phyloP scores from a whole-genome alignment of 495 filamentous ascomycete species.

The Penicillium coffeae region DNA sequence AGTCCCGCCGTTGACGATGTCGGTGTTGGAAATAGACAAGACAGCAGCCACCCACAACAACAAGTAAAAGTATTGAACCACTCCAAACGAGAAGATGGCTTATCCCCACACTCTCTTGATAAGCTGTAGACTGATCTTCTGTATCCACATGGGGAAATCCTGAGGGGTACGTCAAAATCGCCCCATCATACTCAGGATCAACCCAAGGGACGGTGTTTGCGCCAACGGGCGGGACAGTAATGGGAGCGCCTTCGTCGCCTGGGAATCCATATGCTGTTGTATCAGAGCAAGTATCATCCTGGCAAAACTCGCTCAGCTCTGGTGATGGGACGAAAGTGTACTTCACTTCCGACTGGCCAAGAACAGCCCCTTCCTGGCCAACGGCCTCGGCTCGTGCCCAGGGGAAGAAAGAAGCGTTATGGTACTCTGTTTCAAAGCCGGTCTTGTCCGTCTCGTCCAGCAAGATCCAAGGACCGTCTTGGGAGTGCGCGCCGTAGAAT shows the following conservation, averaged over 20 bases:
- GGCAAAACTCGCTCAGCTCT: constrained; percentile 35
- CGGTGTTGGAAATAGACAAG: constrained; percentile 12
- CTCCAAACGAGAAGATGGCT: constrained; percentile 12
- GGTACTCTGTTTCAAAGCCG: constrained; percentile 41
- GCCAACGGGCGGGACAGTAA: constrained; percentile 31
- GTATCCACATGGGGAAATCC: constrained; percentile 8
- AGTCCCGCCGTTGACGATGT: constrained; percentile 7
- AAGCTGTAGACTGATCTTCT: background rate
- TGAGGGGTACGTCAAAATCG: constrained; percentile 21
- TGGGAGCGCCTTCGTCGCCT: constrained; percentile 26
- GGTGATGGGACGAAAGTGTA: constrained; percentile 42
- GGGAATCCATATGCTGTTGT: constrained; percentile 33
- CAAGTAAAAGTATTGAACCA: constrained; percentile 5
- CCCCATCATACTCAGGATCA: constrained; percentile 26
- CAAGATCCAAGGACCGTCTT: constrained; percentile 27
- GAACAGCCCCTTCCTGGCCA: constrained; percentile 27
- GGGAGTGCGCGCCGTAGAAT: constrained; percentile 36
- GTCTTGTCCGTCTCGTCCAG: constrained; percentile 31
- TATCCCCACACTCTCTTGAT: constrained; percentile 5
- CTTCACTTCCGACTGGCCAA: constrained; percentile 32
- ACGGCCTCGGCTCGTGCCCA: constrained; percentile 39
- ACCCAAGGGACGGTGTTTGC: constrained; percentile 43
- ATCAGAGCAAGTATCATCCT: constrained; percentile 29
- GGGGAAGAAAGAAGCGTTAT: constrained; percentile 26
- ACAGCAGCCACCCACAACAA: constrained; percentile 8